Percentiles rank a stretch among this genome's conserved stretches.
Conservation (phyloP, 2,329 filamentous ascomycete species). For the Raffaelea deltoideospora region DNA sequence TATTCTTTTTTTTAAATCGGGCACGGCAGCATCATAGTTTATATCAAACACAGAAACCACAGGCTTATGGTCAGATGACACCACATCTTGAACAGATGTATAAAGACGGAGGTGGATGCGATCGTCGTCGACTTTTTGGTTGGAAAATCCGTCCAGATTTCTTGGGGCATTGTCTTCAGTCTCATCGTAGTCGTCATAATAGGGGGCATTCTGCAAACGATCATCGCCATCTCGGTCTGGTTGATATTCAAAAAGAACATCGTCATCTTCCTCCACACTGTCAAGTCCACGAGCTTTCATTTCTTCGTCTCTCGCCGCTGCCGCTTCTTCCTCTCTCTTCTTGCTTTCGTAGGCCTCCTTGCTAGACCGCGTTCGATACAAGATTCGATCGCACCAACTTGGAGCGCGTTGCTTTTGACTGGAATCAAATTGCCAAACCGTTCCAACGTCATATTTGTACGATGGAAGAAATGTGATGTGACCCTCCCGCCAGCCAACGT, state of each 20-base stretch:
- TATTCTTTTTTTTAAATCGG: constrained; percentile 67
- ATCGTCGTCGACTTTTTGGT: constrained; percentile 43
- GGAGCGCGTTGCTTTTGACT: constrained; percentile 88
- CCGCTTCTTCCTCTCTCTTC: constrained; percentile 46
- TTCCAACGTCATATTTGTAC: constrained; percentile 97
- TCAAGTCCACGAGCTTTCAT: constrained; percentile 71
- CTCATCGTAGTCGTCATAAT: constrained; percentile 47
- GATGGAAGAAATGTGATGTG: constrained; percentile 79
- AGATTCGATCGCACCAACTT: constrained; percentile 92
- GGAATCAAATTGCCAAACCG: constrained; percentile 79
- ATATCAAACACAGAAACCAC: constrained; percentile 70
- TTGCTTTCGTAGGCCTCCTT: constrained; percentile 50
- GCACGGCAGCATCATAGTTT: constrained; percentile 74
- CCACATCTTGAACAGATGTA: constrained; percentile 72
- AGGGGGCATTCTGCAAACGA: constrained; percentile 19
- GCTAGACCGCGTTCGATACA: constrained; percentile 66
- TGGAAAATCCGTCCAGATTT: too few species aligned
- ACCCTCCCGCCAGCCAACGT: constrained; percentile 87
- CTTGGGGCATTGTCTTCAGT: constrained; percentile 25
- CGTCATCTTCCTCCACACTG: constrained; percentile 58
- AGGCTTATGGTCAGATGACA: constrained; percentile 93
- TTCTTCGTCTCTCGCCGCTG: constrained; percentile 62
- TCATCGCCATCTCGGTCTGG: constrained; percentile 57
- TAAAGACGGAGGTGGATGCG: constrained; percentile 50
- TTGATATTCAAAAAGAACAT: constrained; percentile 80